Conservation (phyloP, 129 eudicot species). For the Saposhnikovia divaricata region DNA sequence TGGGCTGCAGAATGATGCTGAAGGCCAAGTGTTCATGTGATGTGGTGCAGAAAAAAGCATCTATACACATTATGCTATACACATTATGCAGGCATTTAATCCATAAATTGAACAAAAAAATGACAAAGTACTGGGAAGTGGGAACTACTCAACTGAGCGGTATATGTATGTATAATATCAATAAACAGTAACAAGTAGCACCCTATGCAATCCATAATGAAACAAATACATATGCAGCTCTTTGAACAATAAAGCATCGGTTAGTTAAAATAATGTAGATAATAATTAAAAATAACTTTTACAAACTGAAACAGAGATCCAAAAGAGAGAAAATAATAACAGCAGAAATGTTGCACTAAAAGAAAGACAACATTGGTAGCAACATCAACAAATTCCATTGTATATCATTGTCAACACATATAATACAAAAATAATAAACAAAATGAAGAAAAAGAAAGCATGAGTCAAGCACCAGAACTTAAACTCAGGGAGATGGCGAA, state of each 20-base stretch:
- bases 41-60: not conserved
- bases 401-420: no score
- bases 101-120: not conserved
- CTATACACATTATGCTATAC: not conserved
- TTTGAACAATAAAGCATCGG: not conserved
- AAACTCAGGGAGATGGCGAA: slow-evolving; percentile 85
- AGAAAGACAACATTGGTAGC: not conserved
- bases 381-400: not conserved
- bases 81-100: not conserved
- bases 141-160: not conserved
- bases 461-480: slow-evolving; percentile 60
- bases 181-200: not conserved
- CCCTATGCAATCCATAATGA: not conserved
- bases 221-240: not conserved
- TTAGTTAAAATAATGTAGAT: not conserved
- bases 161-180: not conserved
- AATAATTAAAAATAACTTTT: not conserved
- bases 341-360: not conserved
- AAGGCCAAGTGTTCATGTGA: not conserved
- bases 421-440: not conserved
- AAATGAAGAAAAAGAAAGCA: not conserved
- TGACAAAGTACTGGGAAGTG: not conserved
- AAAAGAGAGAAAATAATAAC: no score
- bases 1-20: not conserved
- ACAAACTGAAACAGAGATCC: not conserved